Evolutionary conservation across 352 stramenopile species (phyloP).

Genomic region (Discostella stelligera): DNA sequence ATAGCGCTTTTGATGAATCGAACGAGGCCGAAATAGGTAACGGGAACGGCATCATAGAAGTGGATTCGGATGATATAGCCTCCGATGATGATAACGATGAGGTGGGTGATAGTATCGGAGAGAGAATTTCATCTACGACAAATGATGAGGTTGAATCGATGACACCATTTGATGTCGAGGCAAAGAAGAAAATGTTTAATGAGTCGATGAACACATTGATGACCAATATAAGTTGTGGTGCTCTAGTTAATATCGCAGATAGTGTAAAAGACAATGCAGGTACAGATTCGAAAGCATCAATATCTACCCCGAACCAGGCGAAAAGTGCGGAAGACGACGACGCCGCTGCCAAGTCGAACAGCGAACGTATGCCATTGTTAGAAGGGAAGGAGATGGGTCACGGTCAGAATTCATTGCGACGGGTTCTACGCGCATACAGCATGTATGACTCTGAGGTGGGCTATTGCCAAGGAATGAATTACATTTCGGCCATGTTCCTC

Average conservation of each 20-base stretch:
- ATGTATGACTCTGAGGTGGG: constrained; percentile 87
- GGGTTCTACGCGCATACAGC: constrained; percentile 91
- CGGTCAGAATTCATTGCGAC: constrained; percentile 89
- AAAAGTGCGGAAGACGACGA: background rate
- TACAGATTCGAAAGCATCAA: background rate
- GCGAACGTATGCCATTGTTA: background rate
- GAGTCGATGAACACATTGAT: constrained; percentile 26
- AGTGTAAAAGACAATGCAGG: background rate
- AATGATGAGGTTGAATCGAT: constrained; percentile 8
- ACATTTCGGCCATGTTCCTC: constrained; percentile 88
- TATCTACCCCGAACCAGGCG: background rate
- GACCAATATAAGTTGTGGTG: constrained; percentile 6
- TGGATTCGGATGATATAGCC: constrained; percentile 19
- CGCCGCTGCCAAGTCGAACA: constrained; percentile 1
- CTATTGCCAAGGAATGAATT: constrained; percentile 88
- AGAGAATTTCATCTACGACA: background rate
- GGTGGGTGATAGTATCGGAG: background rate
- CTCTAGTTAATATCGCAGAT: background rate
- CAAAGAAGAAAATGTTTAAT: constrained; percentile 45
- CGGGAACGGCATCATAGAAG: background rate
- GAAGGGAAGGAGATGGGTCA: constrained; percentile 3
- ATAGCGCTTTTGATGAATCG: constrained; percentile 49
- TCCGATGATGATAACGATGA: constrained; percentile 14
- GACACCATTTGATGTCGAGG: constrained; percentile 15
- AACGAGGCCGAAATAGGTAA: constrained; percentile 5